Evolutionary conservation across 192 early-diverging fungal genomes (phyloP).

Genomic region (Linnemannia exigua): DNA sequence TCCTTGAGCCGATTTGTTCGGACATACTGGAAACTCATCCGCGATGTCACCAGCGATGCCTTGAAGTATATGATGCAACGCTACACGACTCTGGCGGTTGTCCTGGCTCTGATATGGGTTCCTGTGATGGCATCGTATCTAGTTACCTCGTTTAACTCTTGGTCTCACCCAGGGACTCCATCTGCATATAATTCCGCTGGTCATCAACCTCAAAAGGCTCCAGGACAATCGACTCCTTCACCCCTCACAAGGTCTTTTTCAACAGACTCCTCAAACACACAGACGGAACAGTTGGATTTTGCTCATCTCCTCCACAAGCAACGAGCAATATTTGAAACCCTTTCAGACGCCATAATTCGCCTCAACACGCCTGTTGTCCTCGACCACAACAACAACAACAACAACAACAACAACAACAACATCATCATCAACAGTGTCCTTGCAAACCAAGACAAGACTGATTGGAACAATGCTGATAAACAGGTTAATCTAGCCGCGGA

Average conservation of each 20-base stretch:
- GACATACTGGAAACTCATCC: background rate
- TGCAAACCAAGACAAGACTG: no score
- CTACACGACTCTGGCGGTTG: no score
- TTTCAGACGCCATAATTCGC: background rate
- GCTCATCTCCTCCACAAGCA: background rate
- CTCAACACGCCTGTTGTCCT: background rate
- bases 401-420: no score
- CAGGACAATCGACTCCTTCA: background rate
- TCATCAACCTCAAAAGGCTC: background rate
- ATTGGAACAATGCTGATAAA: no score
- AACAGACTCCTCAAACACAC: no score
- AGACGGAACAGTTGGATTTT: background rate
- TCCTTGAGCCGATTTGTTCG: background rate
- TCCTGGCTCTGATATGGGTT: background rate
- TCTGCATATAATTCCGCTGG: background rate
- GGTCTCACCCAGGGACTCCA: no score
- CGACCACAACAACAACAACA: no score
- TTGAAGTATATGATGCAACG: no score
- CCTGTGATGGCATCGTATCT: background rate
- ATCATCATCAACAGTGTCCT: no score
- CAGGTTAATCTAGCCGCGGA: no score
- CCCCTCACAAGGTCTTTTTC: no score
- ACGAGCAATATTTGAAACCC: background rate
- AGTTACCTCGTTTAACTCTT: background rate
- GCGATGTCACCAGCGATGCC: background rate